Evolutionary conservation across 2,329 filamentous ascomycete species (phyloP).

Genomic region (Pyrenochaeta sp.): DNA sequence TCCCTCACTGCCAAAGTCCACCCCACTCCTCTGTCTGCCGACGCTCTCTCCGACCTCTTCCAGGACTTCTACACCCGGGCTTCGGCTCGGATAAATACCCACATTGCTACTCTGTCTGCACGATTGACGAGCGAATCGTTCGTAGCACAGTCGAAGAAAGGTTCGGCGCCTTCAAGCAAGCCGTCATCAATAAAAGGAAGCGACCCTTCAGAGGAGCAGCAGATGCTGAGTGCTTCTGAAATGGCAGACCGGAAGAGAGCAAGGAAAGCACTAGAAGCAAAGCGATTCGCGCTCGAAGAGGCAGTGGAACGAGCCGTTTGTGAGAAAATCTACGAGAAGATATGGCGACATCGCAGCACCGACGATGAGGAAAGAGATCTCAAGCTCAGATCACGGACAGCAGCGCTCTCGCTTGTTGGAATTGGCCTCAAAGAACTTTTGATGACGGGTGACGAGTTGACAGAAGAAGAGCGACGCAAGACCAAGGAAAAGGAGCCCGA

Average conservation of each 20-base stretch:
- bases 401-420: slow-evolving; percentile 86
- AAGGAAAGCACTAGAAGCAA: slow-evolving; percentile 78
- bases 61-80: slow-evolving; percentile 92
- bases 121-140: slow-evolving; percentile 73
- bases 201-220: slow-evolving; percentile 64
- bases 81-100: slow-evolving; percentile 82
- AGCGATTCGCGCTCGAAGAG: slow-evolving; percentile 81
- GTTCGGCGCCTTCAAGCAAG: slow-evolving; percentile 47
- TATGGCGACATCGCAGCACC: slow-evolving; percentile 90
- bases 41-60: slow-evolving; percentile 83
- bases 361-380: slow-evolving; percentile 95
- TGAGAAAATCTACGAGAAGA: slow-evolving; percentile 80
- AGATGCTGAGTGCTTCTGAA: slow-evolving; percentile 91
- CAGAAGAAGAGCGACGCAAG: slow-evolving; percentile 64
- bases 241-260: slow-evolving; percentile 80
- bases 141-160: slow-evolving; percentile 45
- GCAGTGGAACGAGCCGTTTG: slow-evolving; percentile 87
- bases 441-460: slow-evolving; percentile 61
- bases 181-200: slow-evolving; percentile 47
- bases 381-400: slow-evolving; percentile 91
- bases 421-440: slow-evolving; percentile 86
- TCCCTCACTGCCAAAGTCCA: slow-evolving; percentile 88
- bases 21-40: slow-evolving; percentile 80
- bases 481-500: slow-evolving; percentile 63
- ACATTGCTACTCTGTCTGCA: slow-evolving; percentile 80